Evolutionary conservation across 129 eudicot genomes (phyloP).

Genomic region (Arctium lappa): DNA sequence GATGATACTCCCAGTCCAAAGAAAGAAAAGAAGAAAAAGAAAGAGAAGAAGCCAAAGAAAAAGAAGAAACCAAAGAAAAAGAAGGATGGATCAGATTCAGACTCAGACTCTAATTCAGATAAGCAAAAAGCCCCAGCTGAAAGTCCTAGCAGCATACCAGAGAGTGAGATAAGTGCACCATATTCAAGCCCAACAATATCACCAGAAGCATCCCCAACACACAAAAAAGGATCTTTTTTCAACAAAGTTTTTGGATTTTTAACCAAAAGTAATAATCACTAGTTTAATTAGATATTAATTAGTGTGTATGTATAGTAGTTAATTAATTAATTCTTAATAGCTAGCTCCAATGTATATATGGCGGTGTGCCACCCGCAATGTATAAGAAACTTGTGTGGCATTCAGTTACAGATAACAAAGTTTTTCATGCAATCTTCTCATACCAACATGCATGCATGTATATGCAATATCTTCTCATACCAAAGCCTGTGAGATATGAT

Average conservation of each 20-base stretch:
- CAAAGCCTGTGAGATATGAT: no score
- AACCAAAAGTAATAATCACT: background rate
- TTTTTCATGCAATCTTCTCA: background rate
- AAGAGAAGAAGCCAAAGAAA: background rate
- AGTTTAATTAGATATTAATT: constrained; percentile 12
- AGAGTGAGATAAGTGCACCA: constrained; percentile 36
- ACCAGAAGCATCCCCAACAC: constrained; percentile 23
- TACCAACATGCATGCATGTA: constrained; percentile 19
- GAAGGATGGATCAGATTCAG: background rate
- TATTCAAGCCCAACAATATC: background rate
- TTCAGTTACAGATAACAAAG: constrained; percentile 6
- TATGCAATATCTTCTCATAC: no score
- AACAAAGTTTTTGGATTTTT: constrained; percentile 5
- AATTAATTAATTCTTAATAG: background rate
- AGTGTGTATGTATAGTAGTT: constrained; percentile 15
- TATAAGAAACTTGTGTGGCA: background rate
- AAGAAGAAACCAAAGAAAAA: constrained; percentile 14
- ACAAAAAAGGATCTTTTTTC: constrained; percentile 6
- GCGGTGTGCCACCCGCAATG: no score
- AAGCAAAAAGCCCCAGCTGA: background rate
- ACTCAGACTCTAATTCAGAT: background rate
- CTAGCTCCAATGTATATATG: background rate
- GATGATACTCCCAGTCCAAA: background rate
- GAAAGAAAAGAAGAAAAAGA: constrained; percentile 9
- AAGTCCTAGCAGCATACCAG: constrained; percentile 5